A percentile compares a stretch with the other conserved stretches of the same genome.
Evolutionary conservation across 1,284 basidiomycete genomes (phyloP).

Genomic region (Puccinia novopanici): DNA sequence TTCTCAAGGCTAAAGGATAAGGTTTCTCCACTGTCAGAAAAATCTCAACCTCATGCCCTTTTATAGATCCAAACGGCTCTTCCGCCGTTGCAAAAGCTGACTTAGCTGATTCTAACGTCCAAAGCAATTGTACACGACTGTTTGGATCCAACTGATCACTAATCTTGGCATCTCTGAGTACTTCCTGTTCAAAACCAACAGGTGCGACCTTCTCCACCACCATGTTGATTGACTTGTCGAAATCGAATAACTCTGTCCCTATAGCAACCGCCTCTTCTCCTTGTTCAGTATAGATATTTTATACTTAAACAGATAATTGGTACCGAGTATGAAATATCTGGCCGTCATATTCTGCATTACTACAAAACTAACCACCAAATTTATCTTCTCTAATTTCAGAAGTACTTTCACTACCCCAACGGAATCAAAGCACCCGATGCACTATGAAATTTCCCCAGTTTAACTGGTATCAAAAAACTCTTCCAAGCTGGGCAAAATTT

Average conservation of each 20-base stretch:
- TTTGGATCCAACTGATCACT: background rate
- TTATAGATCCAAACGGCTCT: slow-evolving; percentile 8
- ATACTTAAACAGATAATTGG: background rate
- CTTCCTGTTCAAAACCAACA: no score
- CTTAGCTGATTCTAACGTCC: background rate
- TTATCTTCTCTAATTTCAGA: no score
- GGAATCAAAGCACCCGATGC: no score
- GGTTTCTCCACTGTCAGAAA: slow-evolving; percentile 15
- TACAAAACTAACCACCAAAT: background rate
- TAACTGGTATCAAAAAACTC: no score
- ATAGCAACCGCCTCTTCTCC: background rate
- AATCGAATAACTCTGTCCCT: no score
- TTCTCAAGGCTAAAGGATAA: slow-evolving; percentile 11
- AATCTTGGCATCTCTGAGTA: background rate
- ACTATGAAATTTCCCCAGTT: no score
- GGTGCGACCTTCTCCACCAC: no score
- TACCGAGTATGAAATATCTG: background rate
- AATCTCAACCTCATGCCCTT: slow-evolving; percentile 23
- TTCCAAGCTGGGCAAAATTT: no score
- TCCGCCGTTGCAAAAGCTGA: background rate
- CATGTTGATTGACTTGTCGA: no score
- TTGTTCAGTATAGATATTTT: background rate
- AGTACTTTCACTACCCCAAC: no score
- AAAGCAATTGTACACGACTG: background rate
- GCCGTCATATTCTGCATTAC: background rate